Percentiles rank a stretch among this genome's conserved stretches.
These are phyloP conservation scores for Austroboletus festivus DNA, from an alignment of 768 basidiomycete species.

Conservation along the genomic window DNA sequence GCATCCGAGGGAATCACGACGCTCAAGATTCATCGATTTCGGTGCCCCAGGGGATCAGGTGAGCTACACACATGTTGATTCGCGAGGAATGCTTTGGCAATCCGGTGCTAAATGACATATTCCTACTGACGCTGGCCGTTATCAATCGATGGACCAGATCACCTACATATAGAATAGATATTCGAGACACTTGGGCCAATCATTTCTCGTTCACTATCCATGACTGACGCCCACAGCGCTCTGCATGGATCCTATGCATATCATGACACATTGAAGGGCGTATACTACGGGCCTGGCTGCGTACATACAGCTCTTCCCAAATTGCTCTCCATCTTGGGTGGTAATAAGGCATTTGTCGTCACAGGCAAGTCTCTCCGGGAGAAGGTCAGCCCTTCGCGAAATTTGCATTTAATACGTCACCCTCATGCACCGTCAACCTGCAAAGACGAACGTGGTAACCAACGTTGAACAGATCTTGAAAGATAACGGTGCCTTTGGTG, in stretches of 20 bases:
- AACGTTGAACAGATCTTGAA: conserved; percentile 44
- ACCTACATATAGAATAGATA: conserved; percentile 7
- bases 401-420: not conserved
- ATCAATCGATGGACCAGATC: conserved; percentile 8
- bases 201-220: not conserved
- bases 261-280: conserved; percentile 62
- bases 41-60: conserved; percentile 11
- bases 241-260: conserved; percentile 59
- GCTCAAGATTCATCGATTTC: too few relatives aligned
- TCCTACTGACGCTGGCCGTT: conserved; percentile 2
- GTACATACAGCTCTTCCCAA: conserved; percentile 60
- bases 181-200: conserved; percentile 1
- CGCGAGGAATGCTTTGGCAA: conserved; percentile 3
- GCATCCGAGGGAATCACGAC: conserved; percentile 12
- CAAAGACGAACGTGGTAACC: conserved; percentile 27
- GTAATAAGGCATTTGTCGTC: conserved; percentile 64
- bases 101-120: not conserved
- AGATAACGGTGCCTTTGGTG: conserved; percentile 55
- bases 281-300: conserved; percentile 73
- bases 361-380: conserved; percentile 67
- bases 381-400: conserved; percentile 41
- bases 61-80: conserved; percentile 13
- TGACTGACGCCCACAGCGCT: conserved; percentile 9
- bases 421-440: conserved; percentile 5
- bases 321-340: conserved; percentile 51